A percentile compares a stretch with the other conserved stretches of the same genome.
These are phyloP conservation scores for Reticulascus tulasneorum DNA, from an alignment of 2,329 filamentous ascomycete species.

Conservation along the genomic window DNA sequence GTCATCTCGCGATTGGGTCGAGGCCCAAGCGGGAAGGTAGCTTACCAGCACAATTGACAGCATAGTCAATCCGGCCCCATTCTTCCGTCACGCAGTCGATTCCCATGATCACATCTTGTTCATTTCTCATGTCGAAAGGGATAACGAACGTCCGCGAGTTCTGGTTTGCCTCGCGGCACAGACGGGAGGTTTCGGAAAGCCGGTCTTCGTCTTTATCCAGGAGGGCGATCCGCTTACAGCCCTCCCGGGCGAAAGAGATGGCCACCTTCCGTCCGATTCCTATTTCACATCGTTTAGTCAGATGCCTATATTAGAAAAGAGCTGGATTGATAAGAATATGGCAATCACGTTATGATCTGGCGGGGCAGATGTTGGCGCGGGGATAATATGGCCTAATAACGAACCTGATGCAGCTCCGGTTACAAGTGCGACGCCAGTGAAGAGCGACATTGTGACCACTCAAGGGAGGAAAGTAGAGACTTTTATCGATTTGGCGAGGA, in stretches of 20 bases:
- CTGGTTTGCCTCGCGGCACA: constrained; percentile 23
- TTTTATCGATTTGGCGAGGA: not conserved
- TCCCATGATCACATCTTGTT: constrained; percentile 27
- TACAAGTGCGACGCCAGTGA: constrained; percentile 25
- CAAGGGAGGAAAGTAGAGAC: too few species aligned
- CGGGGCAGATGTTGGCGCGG: not conserved
- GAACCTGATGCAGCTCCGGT: constrained; percentile 27
- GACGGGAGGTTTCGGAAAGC: constrained; percentile 26
- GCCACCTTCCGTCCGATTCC: constrained; percentile 40
- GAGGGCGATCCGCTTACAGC: constrained; percentile 37
- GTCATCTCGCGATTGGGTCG: not conserved
- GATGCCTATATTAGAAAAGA: too few species aligned
- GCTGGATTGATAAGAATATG: too few species aligned
- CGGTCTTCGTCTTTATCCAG: constrained; percentile 30
- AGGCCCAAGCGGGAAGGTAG: not conserved
- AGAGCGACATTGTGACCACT: constrained; percentile 20
- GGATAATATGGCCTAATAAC: not conserved
- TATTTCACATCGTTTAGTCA: constrained; percentile 9
- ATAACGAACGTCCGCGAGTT: constrained; percentile 21
- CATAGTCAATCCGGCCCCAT: constrained; percentile 41
- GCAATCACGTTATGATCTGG: not conserved
- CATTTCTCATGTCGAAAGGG: constrained; percentile 29
- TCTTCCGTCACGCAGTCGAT: constrained; percentile 25
- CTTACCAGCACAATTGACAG: constrained; percentile 38
- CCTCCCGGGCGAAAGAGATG: constrained; percentile 38